Conservation (phyloP, 2,329 filamentous ascomycete genomes). For the Penicillium sp. region DNA sequence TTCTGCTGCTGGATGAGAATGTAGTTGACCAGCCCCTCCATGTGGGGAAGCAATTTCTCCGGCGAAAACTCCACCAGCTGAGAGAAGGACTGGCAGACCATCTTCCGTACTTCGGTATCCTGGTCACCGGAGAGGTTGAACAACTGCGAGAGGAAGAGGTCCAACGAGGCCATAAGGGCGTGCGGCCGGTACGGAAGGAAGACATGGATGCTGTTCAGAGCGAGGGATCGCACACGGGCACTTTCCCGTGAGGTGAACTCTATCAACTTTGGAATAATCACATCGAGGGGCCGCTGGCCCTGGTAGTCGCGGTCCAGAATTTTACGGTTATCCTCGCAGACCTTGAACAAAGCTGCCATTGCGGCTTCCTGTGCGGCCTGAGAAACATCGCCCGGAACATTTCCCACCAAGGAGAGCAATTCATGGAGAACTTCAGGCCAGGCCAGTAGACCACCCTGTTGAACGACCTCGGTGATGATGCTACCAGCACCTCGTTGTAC, state of each 20-base stretch:
- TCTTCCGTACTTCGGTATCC: slow-evolving; percentile 80
- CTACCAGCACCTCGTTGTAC: slow-evolving; percentile 90
- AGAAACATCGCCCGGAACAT: slow-evolving; percentile 69
- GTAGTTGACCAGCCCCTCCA: slow-evolving; percentile 87
- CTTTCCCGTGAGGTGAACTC: slow-evolving; percentile 79
- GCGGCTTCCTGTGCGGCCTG: slow-evolving; percentile 84
- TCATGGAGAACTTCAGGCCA: slow-evolving; percentile 92
- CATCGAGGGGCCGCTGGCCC: slow-evolving; percentile 83
- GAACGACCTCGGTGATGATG: slow-evolving; percentile 90
- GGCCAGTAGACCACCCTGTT: slow-evolving; percentile 78
- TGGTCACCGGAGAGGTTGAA: slow-evolving; percentile 79
- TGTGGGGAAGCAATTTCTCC: slow-evolving; percentile 87
- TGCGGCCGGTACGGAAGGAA: slow-evolving; percentile 86
- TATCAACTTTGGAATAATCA: slow-evolving; percentile 88
- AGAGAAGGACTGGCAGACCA: slow-evolving; percentile 92
- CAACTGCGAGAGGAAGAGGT: slow-evolving; percentile 78
- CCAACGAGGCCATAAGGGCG: slow-evolving; percentile 78
- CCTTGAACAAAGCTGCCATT: slow-evolving; percentile 90
- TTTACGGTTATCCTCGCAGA: slow-evolving; percentile 94
- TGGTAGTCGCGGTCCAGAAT: slow-evolving; percentile 85
- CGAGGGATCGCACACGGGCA: slow-evolving; percentile 76
- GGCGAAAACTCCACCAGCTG: slow-evolving; percentile 88
- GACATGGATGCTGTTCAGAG: slow-evolving; percentile 84
- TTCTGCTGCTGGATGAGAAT: slow-evolving; percentile 87
- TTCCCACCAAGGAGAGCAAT: slow-evolving; percentile 76